phyloP scores from a whole-genome alignment of 2,329 filamentous ascomycete genomes.

The Coniella vitis region DNA sequence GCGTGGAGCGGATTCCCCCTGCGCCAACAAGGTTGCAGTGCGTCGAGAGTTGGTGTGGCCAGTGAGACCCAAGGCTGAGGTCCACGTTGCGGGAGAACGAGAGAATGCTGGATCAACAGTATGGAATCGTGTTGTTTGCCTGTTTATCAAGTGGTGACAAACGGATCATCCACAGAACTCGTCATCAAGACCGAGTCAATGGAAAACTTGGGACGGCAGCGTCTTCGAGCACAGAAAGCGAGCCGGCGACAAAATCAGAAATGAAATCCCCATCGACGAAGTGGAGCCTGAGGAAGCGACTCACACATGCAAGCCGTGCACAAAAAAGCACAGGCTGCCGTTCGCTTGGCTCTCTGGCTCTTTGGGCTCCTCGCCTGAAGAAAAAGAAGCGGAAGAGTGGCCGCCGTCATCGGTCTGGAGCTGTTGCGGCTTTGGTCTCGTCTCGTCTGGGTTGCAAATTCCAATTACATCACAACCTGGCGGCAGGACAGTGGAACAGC shows the following conservation, averaged over 20 bases:
- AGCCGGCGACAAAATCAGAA: neutral
- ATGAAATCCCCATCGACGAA: conserved; percentile 1
- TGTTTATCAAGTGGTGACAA: too few species aligned
- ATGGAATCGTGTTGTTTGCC: too few species aligned
- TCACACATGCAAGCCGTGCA: neutral
- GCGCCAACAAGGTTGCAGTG: neutral
- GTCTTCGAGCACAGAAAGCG: neutral
- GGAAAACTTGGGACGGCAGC: too few species aligned
- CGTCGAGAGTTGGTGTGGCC: neutral
- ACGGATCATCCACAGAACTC: too few species aligned
- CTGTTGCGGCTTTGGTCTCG: neutral
- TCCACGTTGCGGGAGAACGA: neutral
- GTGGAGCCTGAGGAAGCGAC: neutral
- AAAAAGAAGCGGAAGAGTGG: neutral
- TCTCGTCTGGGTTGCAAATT: too few species aligned
- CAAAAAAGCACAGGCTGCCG: neutral
- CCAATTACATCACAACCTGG: too few species aligned
- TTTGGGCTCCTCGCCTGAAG: neutral
- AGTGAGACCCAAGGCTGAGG: neutral
- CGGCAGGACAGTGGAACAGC: too few species aligned
- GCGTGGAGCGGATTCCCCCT: conserved; percentile 1
- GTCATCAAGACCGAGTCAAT: too few species aligned
- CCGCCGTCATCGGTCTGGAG: neutral
- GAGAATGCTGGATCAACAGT: too few species aligned
- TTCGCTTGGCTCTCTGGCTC: neutral